These are phyloP conservation scores for Nicotiana noctiflora DNA, from an alignment of 257 asterid species.

Conservation along the genomic window DNA sequence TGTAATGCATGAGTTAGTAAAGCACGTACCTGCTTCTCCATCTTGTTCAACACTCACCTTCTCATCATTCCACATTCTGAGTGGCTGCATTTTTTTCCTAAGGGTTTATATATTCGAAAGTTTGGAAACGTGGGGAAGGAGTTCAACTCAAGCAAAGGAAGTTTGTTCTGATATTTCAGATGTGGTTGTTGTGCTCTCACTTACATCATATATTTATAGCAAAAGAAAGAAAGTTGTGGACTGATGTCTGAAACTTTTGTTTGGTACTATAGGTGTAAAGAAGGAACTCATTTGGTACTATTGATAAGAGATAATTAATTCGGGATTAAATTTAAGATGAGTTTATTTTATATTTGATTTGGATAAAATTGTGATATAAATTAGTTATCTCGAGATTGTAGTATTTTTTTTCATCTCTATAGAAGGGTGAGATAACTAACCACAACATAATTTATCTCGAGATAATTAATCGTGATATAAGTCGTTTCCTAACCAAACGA, in stretches of 20 bases:
- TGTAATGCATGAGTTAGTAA: conserved; percentile 37
- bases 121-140: neutral
- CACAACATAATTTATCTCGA: too few species aligned
- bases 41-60: conserved; percentile 66
- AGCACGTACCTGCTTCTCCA: conserved; percentile 99
- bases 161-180: neutral
- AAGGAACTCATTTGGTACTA: neutral
- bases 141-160: neutral
- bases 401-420: too few species aligned
- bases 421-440: too few species aligned
- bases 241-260: neutral
- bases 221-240: conserved; percentile 17
- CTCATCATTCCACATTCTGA: neutral
- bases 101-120: neutral
- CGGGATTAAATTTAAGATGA: too few species aligned
- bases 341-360: too few species aligned
- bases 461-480: too few species aligned
- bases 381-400: too few species aligned
- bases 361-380: too few species aligned
- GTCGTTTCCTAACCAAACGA: too few species aligned
- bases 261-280: conserved; percentile 14
- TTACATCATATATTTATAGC: conserved; percentile 30
- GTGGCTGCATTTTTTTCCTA: too few species aligned
- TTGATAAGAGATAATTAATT: too few species aligned
- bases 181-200: neutral